Conservation (phyloP, 768 basidiomycete species). For the Plicaturopsis crispa region DNA sequence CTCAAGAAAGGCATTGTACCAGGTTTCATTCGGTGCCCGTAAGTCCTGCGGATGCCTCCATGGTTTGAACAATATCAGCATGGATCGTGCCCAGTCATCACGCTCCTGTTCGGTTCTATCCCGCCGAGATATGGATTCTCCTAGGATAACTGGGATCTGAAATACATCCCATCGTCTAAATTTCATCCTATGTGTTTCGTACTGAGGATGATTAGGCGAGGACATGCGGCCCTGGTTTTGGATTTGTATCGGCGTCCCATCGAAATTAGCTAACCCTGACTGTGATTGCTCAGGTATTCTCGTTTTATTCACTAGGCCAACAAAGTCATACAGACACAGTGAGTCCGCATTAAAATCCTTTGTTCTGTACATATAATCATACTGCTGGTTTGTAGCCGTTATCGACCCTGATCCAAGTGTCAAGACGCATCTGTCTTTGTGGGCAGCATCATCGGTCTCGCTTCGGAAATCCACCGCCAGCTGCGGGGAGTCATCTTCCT, state of each 20-base stretch:
- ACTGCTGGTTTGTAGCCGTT: not conserved
- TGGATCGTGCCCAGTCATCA: constrained; percentile 2
- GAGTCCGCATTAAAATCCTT: not conserved
- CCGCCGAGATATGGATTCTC: not conserved
- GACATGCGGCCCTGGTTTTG: not conserved
- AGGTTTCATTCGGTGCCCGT: not conserved
- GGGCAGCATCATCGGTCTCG: too few species aligned
- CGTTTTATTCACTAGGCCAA: not conserved
- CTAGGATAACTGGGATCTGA: constrained; percentile 7
- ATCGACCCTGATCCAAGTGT: too few species aligned
- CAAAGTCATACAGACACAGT: constrained; percentile 7
- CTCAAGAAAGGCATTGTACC: constrained; percentile 5
- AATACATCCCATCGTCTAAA: not conserved
- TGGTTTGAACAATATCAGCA: constrained; percentile 8
- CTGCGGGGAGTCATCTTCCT: too few species aligned
- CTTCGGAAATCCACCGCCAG: too few species aligned
- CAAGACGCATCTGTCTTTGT: too few species aligned
- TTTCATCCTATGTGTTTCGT: constrained; percentile 1
- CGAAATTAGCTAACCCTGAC: not conserved
- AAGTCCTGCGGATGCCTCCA: constrained; percentile 2
- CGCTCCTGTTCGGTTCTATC: constrained; percentile 3
- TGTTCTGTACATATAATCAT: constrained; percentile 1
- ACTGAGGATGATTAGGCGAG: constrained; percentile 2
- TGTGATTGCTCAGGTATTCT: too few species aligned
- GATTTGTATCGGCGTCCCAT: not conserved